Base-by-base conservation (phyloP, 176 grass and related monocot genomes). In the Rhipidocladum racemiflorum region DNA sequence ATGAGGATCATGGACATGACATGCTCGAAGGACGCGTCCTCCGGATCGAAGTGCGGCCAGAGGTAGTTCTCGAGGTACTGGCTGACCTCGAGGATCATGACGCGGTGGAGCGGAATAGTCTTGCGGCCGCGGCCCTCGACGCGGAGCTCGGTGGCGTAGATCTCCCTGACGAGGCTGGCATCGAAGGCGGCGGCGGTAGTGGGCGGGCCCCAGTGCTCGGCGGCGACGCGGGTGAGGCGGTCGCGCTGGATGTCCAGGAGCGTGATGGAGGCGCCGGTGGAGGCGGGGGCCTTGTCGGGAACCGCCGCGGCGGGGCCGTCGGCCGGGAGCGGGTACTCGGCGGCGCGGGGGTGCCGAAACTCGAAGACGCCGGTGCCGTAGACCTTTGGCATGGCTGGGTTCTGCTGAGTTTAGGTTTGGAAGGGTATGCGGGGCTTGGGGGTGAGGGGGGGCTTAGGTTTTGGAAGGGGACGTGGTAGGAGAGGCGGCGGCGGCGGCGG, bases 31-130 rank as follows among this genome's bases (percentile, higher is more conserved):
- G 86, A 93, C 1, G 96, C 75, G 12, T 39, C 36, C 9, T 80
- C 72, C 2, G 91, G 83, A 74, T 95, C 77, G 57, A 99, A 99
- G 82, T 99, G 90, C 9, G 92, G 93, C 93, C 93, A 99, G n/a
- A 99, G 91, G 83, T 99, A 99, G 80, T 95, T 99, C 89, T 99
- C 96, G 56, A 95, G 85, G 91, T 99, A 99, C 87, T 99, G 92
- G 72, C 92, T 99, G 75, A 99, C 96, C 86, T 95, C 96, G 56
- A 99, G 87, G 54, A 99, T 95, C 96, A 99, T 99, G 51, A 95
- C 96, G n/a, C 91, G 87, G 35, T 99, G 96, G 62, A 99, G 85
- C 7, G 91, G 96, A 50, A 91, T 89, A 17, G 96, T 99, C 82
- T 95, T 99, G 51, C 92, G 84, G 3, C 85, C 87, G 15, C 80